Conservation (phyloP, 164 flowering plant genomes). For the Amborella trichopoda region DNA sequence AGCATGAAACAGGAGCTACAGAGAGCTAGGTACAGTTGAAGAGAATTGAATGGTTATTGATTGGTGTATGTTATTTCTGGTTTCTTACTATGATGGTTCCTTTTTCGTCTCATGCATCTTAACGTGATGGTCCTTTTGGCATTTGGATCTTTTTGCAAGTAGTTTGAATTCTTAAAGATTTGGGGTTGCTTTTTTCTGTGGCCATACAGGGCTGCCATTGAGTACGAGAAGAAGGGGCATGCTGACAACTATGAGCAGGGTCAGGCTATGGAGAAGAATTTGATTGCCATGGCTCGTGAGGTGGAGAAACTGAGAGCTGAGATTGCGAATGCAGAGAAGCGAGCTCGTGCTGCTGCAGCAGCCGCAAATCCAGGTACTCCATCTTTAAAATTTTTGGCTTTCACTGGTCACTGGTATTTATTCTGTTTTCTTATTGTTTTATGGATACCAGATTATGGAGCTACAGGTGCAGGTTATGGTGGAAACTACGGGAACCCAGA, state of each 20-base stretch:
- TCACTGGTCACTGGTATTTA: not conserved
- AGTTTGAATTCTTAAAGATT: not conserved
- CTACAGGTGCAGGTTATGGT: constrained; percentile 45
- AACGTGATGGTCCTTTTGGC: not conserved
- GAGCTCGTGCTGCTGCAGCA: constrained; percentile 65
- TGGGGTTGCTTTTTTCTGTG: constrained; percentile 4
- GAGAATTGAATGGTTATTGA: not conserved
- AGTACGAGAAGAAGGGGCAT: constrained; percentile 87
- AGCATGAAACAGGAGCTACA: constrained; percentile 66
- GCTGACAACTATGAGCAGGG: constrained; percentile 89
- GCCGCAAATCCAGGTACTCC: constrained; percentile 35
- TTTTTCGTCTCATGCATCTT: not conserved
- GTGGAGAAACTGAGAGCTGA: constrained; percentile 92
- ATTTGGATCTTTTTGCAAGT: not conserved
- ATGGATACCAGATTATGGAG: not conserved
- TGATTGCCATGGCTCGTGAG: constrained; percentile 86
- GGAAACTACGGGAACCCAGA: constrained; percentile 57
- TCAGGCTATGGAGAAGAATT: constrained; percentile 79
- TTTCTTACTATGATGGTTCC: not conserved
- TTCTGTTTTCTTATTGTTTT: not conserved
- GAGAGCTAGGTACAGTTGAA: constrained; percentile 51
- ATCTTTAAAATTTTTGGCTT: not conserved
- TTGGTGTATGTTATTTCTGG: not conserved
- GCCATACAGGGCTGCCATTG: constrained; percentile 65
- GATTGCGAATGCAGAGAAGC: constrained; percentile 78